A percentile compares a stretch with the other conserved stretches of the same genome.
Conservation (phyloP, 2,329 filamentous ascomycete species). For the Clonostachys byssicola region DNA sequence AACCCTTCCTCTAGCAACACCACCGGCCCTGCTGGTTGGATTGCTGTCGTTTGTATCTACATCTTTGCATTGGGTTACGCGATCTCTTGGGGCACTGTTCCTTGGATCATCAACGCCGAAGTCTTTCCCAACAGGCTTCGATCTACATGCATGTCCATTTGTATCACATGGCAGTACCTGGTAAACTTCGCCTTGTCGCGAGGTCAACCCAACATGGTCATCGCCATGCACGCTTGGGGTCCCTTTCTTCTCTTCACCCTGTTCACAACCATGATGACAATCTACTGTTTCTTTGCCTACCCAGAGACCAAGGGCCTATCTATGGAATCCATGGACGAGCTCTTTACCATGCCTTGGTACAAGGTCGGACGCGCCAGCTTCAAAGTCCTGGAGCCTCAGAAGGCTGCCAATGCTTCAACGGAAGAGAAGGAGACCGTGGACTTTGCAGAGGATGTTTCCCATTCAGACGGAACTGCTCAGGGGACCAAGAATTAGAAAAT, state of each 20-base stretch:
- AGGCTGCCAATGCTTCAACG: too few species aligned
- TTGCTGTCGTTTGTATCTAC: constrained; percentile 68
- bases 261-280: too few species aligned
- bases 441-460: too few species aligned
- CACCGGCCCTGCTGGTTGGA: constrained; percentile 63
- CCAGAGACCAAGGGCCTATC: constrained; percentile 50
- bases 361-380: constrained; percentile 6
- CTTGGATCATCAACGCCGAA: constrained; percentile 68
- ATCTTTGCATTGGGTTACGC: constrained; percentile 52
- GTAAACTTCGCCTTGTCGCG: constrained; percentile 72
- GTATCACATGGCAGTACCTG: constrained; percentile 66
- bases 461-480: too few species aligned
- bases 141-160: constrained; percentile 64
- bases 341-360: constrained; percentile 34
- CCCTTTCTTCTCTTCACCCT: too few species aligned
- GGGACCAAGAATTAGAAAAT: too few species aligned
- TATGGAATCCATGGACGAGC: constrained; percentile 47
- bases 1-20: constrained; percentile 46
- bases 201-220: constrained; percentile 20
- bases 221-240: too few species aligned
- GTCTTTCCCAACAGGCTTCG: constrained; percentile 65
- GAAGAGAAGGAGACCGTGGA: too few species aligned
- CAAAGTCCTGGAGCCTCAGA: too few species aligned
- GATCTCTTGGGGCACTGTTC: constrained; percentile 69
- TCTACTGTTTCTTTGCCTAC: too few species aligned